A percentile compares a stretch with the other conserved stretches of the same genome.
phyloP scores from a whole-genome alignment of 2,329 filamentous ascomycete genomes.

The Penicillium italicum region DNA sequence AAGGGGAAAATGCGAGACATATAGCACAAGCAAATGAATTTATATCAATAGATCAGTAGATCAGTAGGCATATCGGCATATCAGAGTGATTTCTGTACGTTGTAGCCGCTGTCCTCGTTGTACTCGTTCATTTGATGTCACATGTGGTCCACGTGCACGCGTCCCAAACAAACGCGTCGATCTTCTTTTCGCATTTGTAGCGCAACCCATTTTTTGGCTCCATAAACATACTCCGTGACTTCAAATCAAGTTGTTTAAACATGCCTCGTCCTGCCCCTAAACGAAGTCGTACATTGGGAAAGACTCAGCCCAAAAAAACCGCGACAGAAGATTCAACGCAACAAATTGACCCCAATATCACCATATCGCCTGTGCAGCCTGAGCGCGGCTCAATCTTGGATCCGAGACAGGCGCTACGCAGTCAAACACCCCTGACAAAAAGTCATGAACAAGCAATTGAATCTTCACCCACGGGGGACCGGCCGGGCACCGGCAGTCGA shows the following conservation, averaged over 20 bases:
- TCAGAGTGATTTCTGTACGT: background rate
- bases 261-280: constrained; percentile 26
- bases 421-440: constrained; percentile 33
- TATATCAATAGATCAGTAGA: background rate
- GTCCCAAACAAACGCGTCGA: constrained; percentile 14
- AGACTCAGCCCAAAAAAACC: constrained; percentile 5
- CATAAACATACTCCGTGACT: background rate
- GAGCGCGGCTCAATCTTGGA: constrained; percentile 17
- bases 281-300: constrained; percentile 17
- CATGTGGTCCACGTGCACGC: constrained; percentile 18
- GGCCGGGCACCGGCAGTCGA: constrained; percentile 32
- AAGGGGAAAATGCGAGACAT: background rate
- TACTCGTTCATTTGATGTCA: constrained; percentile 1
- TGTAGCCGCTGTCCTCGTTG: too few species aligned
- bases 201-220: background rate
- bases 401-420: constrained; percentile 21
- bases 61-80: too few species aligned
- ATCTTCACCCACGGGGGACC: constrained; percentile 35
- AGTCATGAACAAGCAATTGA: constrained; percentile 34
- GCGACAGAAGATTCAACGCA: constrained; percentile 1
- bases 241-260: background rate
- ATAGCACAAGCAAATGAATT: background rate
- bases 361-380: constrained; percentile 13
- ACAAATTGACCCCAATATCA: constrained; percentile 7
- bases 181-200: background rate